Evolutionary conservation across 306 rosid species (phyloP), one percentile per base, ranked within the genome.

Genomic region (Vicia villosa): DNA sequence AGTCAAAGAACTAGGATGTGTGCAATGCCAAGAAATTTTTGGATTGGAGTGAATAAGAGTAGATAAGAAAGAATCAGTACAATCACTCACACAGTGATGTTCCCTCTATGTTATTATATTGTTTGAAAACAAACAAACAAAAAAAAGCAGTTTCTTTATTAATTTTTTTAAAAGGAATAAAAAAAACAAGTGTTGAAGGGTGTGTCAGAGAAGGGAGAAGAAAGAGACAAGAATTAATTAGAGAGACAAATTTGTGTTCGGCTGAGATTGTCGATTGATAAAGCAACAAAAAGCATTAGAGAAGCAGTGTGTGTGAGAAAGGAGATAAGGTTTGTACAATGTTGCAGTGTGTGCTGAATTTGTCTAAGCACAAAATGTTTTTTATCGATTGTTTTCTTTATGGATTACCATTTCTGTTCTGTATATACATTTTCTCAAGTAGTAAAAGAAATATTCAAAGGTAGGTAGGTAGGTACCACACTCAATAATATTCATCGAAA

Each of bases 31-130:
- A 63, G 17, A 45, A 41, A 17, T 4, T 52, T 81, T 75, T 73
- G 82, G 42, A 81, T 34, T 15, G 63, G 11, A 26, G 80, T n/a
- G 67, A 14, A 69, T 8, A 49, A 54, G 17, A 37, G 68, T 73
- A 67, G 79, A 82, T 73, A 69, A 75, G 81, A 79, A 61, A 52
- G 87, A 79, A 79, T 72, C 84, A 78, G 72, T 66, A 61, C 65
- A 73, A 74, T 72, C 79, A 7, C 38, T 34, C 38, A 34, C 38
- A 71, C 66, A 72, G 43, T 30, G 17, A 11, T 79, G 76, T 77
- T 81, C 80, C 91, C 77, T 84, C 70, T 46, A 47, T 65, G 77
- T 66, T 78, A 16, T 20, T 43, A 69, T 74, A 76, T 76, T 75
- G 73, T 73, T 11, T 41, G 82, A 52, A 72, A 77, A 73, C 68